Evolutionary conservation across 768 basidiomycete genomes (phyloP), one percentile per base, ranked within the genome.

Genomic region (Phaffia australis): DNA sequence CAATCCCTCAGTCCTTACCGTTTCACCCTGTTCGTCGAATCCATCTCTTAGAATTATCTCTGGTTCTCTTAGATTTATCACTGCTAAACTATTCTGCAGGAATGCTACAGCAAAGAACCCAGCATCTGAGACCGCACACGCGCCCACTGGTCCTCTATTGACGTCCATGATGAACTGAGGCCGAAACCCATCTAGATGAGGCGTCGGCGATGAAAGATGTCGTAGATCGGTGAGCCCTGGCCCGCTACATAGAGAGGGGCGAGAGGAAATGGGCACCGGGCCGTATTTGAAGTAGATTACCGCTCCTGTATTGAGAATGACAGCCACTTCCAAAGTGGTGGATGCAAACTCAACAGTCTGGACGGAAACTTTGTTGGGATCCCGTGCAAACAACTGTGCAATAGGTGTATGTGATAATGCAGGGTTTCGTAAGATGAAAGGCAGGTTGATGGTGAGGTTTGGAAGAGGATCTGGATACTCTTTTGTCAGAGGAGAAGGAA

Each of bases 101-200:
- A 86, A 89, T 3, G 85, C 83, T 2, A 85, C 80, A 1, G 89
- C 88, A 54, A 89, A 75, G 75, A 93, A 89, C 5, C 88, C 90
- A 57, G 88, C 82, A 73, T 89, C 85, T 15, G 85, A 85, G 16
- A 88, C 74, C 7, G 86, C 83, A 72, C 81, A 83, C 23, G 82
- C 79, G 5, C 81, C 79, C 3, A 83, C 78, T 0, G 78, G 76
- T 1, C 83, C 83, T 42, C 77, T 78, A 27, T 76, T 75, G 47
- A 82, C 74, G 32, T 78, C 76, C 42, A 90, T 74, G 68, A 87
- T 79, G 57, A 87, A 81, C 65, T 81, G 81, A 0, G 88, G 87
- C 35, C 78, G 79, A 69, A 85, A 85, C 46, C 81, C 80, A 52
- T 79, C 78, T 11, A 74, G 76, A 77, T 73, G 35, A 85, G 71